Conservation (phyloP, 345 rosid genomes). For the Dovyalis caffra region DNA sequence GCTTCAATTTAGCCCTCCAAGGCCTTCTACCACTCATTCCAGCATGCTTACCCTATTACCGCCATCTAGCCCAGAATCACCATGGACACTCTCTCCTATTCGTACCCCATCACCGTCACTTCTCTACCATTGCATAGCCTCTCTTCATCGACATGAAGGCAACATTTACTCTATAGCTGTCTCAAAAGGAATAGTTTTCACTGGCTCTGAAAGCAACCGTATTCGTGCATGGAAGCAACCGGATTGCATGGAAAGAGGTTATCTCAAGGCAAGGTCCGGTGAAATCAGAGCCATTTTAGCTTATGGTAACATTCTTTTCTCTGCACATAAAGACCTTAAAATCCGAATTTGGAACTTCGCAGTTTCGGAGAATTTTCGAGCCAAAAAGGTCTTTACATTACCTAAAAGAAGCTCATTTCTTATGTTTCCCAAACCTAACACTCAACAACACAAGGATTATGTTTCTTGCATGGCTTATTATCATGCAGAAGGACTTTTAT, state of each 20-base stretch:
- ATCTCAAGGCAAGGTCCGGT: slow-evolving; percentile 35
- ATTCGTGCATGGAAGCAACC: slow-evolving; percentile 51
- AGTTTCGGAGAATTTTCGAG: slow-evolving; percentile 25
- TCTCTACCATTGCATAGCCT: slow-evolving; percentile 49
- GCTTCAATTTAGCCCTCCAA: slow-evolving; percentile 36
- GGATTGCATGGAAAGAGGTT: slow-evolving; percentile 40
- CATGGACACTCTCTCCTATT: slow-evolving; percentile 52
- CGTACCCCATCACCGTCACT: slow-evolving; percentile 44
- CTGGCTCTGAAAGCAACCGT: slow-evolving; percentile 45
- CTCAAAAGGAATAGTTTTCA: slow-evolving; percentile 46
- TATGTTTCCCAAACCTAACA: slow-evolving; percentile 21
- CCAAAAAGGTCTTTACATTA: slow-evolving; percentile 35
- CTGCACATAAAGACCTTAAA: slow-evolving; percentile 44
- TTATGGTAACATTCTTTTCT: slow-evolving; percentile 45
- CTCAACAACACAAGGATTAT: slow-evolving; percentile 37
- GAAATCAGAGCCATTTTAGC: slow-evolving; percentile 38
- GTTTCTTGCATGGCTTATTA: slow-evolving; percentile 55
- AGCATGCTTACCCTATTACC: slow-evolving; percentile 18
- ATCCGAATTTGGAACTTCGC: slow-evolving; percentile 45
- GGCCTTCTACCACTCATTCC: slow-evolving; percentile 22
- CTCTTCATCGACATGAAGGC: slow-evolving; percentile 48
- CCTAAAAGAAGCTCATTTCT: slow-evolving; percentile 37
- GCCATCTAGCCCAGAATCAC: slow-evolving; percentile 39
- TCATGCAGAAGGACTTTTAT: slow-evolving; percentile 43
- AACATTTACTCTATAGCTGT: slow-evolving; percentile 43